phyloP scores from a whole-genome alignment of 2,329 filamentous ascomycete species.

The Nigrospora oryzae region DNA sequence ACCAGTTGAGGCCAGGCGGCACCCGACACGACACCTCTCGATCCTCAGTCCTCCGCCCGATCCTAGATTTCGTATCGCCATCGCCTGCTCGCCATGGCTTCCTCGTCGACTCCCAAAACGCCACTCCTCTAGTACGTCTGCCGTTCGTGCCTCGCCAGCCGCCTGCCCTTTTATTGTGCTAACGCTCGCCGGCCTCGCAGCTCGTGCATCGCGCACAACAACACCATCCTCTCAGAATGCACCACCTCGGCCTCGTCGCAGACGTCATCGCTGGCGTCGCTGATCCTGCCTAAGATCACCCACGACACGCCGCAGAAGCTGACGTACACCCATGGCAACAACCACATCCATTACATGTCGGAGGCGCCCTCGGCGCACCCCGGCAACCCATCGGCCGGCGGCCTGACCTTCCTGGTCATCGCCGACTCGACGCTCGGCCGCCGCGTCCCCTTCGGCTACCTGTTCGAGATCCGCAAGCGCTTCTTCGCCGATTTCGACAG shows the following conservation, averaged over 20 bases:
- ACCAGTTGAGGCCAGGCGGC: too few relatives aligned
- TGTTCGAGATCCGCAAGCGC: slow-evolving; percentile 81
- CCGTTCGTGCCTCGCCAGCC: slow-evolving; percentile 6
- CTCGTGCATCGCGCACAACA: slow-evolving; percentile 88
- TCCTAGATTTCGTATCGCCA: too few relatives aligned
- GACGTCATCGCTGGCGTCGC: slow-evolving; percentile 78
- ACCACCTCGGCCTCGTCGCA: slow-evolving; percentile 76
- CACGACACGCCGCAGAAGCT: slow-evolving; percentile 77
- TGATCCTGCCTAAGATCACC: slow-evolving; percentile 91
- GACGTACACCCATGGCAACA: slow-evolving; percentile 84
- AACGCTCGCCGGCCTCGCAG: slow-evolving; percentile 33
- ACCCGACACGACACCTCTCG: too few relatives aligned
- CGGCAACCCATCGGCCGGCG: slow-evolving; percentile 55
- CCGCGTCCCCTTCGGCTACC: slow-evolving; percentile 85
- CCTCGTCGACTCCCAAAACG: slow-evolving; percentile 58
- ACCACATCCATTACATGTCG: slow-evolving; percentile 94
- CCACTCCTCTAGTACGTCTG: slow-evolving; percentile 63
- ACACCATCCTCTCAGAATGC: slow-evolving; percentile 88
- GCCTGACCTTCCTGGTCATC: slow-evolving; percentile 86
- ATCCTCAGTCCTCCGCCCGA: too few relatives aligned
- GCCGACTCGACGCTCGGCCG: slow-evolving; percentile 74
- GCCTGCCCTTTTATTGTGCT: slow-evolving; percentile 1
- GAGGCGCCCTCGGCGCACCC: slow-evolving; percentile 65
- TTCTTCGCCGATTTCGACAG: slow-evolving; percentile 68
- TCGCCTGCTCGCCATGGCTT: slow-evolving; percentile 47